Conservation (phyloP, 2,329 filamentous ascomycete genomes). For the Fusarium lateritium region DNA sequence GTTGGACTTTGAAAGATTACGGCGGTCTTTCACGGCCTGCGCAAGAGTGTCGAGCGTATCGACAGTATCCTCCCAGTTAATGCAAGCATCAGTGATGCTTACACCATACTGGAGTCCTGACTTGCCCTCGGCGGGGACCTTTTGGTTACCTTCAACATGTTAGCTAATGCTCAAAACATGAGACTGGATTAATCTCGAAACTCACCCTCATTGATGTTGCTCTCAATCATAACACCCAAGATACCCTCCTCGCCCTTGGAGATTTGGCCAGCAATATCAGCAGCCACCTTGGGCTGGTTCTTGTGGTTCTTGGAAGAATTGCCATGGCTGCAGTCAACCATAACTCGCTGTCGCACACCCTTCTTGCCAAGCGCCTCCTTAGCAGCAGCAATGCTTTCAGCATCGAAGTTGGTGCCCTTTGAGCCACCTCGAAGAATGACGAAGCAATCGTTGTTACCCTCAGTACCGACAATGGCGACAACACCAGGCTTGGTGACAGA, state of each 20-base stretch:
- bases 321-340: slow-evolving; percentile 98
- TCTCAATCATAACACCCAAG: slow-evolving; percentile 99
- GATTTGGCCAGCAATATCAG: slow-evolving; percentile 86
- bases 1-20: slow-evolving; percentile 49
- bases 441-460: slow-evolving; percentile 97
- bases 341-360: slow-evolving; percentile 81
- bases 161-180: slow-evolving; percentile 34
- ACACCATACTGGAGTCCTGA: slow-evolving; percentile 91
- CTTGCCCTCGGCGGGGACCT: slow-evolving; percentile 90
- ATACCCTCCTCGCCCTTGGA: slow-evolving; percentile 86
- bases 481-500: slow-evolving; percentile 97
- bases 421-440: slow-evolving; percentile 94
- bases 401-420: slow-evolving; percentile 94
- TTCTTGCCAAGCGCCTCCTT: slow-evolving; percentile 84
- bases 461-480: slow-evolving; percentile 93
- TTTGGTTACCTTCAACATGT: slow-evolving; percentile 78
- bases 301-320: slow-evolving; percentile 97
- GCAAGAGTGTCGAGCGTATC: slow-evolving; percentile 83
- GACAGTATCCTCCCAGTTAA: slow-evolving; percentile 93
- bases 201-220: slow-evolving; percentile 92
- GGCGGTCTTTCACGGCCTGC: slow-evolving; percentile 78
- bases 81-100: slow-evolving; percentile 97
- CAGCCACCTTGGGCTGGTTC: slow-evolving; percentile 96
- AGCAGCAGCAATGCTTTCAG: slow-evolving; percentile 84
- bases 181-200: neutral